Conservation (phyloP, 257 asterid species). For the Rhazya stricta region DNA sequence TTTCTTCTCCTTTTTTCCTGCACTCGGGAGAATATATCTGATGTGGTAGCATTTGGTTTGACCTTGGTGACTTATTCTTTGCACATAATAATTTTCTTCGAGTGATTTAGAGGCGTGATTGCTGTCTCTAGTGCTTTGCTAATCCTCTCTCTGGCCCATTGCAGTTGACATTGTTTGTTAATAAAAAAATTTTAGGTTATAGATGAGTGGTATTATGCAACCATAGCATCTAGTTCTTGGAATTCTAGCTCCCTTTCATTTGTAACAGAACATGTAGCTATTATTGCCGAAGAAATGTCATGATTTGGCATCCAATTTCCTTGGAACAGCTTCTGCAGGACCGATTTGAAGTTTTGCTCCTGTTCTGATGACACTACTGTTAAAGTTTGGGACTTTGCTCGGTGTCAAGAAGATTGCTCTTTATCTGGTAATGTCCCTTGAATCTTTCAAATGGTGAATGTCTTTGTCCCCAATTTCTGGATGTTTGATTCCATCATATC, state of each 20-base stretch:
- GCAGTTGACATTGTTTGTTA: neutral
- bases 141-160: neutral
- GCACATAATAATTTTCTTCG: neutral
- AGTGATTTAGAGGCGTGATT: neutral
- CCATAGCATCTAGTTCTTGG: neutral
- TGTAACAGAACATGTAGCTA: neutral
- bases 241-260: neutral
- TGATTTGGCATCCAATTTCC: constrained; percentile 5
- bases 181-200: neutral
- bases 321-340: constrained; percentile 80
- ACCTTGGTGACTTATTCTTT: neutral
- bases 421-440: constrained; percentile 87
- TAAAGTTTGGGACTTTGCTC: constrained; percentile 99
- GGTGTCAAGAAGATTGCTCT: constrained; percentile 96
- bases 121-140: neutral
- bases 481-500: neutral
- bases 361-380: constrained; percentile 98
- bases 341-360: constrained; percentile 97
- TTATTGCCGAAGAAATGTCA: neutral
- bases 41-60: neutral
- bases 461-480: neutral
- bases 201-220: neutral
- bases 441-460: constrained; percentile 17
- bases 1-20: neutral
- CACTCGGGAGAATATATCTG: neutral